Base-by-base conservation (phyloP, 805 yeast species). In the Saturnispora dispora region DNA sequence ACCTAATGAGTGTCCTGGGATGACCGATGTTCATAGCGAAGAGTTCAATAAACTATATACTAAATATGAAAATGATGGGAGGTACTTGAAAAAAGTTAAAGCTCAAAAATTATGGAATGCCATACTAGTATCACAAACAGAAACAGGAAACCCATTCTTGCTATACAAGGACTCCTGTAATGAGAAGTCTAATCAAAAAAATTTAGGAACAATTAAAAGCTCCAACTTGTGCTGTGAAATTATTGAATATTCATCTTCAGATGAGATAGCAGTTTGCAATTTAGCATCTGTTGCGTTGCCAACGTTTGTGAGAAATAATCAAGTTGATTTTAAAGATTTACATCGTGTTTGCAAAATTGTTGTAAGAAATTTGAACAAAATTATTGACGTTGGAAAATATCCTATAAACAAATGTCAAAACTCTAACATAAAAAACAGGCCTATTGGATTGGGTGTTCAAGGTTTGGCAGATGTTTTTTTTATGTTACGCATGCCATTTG, bases 371-470 rank as follows among this genome's bases (percentile, higher is more conserved):
- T 73, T 91, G 67, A 84, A 91, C 73, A 76, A 71, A 63, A 78
- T 91, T 54, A 91, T 91, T 53, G 97, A 91, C 71, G 78, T 83
- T 56, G 87, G 89, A 63, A 75, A 72, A 64, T 91, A 91, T 65
- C 98, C 99, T 4, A 83, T 87, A 23, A 79, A 75, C 49, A 85
- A 80, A 57, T 91, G 98, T 5, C 76, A 75, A 60, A 63, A 55
- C 45, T 87, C 96, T 17, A 91, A 93, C 68, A 70, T 79, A 74
- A 81, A 81, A 62, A 85, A 91, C 67, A 77, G 99, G 60, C 98
- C 99, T 20, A 79, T 91, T 61, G 97, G 97, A n/a, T 70, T 91
- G 22, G 99, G 99, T 58, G 96, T 91, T n/a, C 96, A 91, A 68
- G 99, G 99, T 53, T 74, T 91, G 50, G 96, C 98, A 28, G 98